These are phyloP conservation scores for Cadophora sp. DNA, from an alignment of 2,329 filamentous ascomycete genomes.

Conservation along the genomic window DNA sequence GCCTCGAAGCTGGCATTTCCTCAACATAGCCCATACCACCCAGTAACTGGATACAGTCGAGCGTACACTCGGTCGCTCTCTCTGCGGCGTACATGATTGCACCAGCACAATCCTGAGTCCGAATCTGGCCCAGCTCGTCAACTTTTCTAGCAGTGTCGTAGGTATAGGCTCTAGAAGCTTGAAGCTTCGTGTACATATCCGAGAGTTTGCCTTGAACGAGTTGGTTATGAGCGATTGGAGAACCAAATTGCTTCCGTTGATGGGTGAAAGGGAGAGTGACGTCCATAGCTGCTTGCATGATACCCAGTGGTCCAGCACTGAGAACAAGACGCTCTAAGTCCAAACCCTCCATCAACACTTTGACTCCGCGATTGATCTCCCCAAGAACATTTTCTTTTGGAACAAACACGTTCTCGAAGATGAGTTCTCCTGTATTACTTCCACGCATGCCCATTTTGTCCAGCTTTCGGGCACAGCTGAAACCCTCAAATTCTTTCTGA, in stretches of 20 bases:
- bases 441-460: conserved; percentile 99
- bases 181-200: conserved; percentile 96
- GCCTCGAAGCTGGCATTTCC: conserved; percentile 87
- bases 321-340: conserved; percentile 94
- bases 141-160: conserved; percentile 81
- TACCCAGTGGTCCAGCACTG: conserved; percentile 85
- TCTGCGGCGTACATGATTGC: conserved; percentile 94
- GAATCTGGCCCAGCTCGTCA: conserved; percentile 75
- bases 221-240: conserved; percentile 89
- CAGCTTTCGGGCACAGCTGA: conserved; percentile 86
- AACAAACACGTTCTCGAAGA: conserved; percentile 91
- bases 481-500: conserved; percentile 72
- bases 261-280: conserved; percentile 88
- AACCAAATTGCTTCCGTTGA: conserved; percentile 85
- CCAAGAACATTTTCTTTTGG: conserved; percentile 84
- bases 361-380: conserved; percentile 79
- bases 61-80: conserved; percentile 82
- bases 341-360: conserved; percentile 93
- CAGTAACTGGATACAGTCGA: conserved; percentile 90
- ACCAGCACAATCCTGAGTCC: conserved; percentile 92
- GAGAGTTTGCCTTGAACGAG: conserved; percentile 91
- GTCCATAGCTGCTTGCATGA: conserved; percentile 94
- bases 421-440: conserved; percentile 92
- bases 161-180: conserved; percentile 85
- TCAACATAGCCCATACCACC: conserved; percentile 97